These are phyloP conservation scores for Psilocybe azurescens DNA, from an alignment of 768 basidiomycete genomes.

Conservation along the genomic window DNA sequence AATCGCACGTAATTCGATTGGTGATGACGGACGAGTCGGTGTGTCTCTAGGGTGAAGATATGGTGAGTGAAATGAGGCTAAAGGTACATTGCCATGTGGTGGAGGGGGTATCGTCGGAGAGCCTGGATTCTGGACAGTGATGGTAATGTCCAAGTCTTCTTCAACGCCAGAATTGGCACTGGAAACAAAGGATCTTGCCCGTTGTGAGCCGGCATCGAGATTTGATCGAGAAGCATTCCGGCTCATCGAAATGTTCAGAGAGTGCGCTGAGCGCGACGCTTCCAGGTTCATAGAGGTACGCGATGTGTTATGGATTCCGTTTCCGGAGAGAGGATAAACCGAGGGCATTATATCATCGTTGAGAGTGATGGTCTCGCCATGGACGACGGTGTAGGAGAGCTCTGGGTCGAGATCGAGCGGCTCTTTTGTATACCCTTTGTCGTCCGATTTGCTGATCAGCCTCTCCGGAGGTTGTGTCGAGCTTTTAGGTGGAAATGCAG, in stretches of 20 bases:
- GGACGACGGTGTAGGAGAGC: not conserved
- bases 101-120: not conserved
- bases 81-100: no score
- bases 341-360: not conserved
- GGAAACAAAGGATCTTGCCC: not conserved
- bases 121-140: not conserved
- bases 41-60: not conserved
- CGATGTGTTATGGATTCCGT: not conserved
- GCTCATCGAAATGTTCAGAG: not conserved
- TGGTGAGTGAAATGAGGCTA: not conserved
- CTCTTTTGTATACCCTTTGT: not conserved
- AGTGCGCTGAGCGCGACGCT: not conserved
- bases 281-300: not conserved
- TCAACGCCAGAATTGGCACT: not conserved
- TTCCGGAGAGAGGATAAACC: not conserved
- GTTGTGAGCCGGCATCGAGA: not conserved
- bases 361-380: not conserved
- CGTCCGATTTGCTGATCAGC: not conserved
- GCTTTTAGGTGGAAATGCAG: not conserved
- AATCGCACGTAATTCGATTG: not conserved
- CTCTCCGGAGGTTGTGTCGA: not conserved
- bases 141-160: not conserved
- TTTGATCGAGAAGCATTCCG: not conserved
- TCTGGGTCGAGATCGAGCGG: no score
- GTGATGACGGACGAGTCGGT: not conserved